Evolutionary conservation across 192 early-diverging fungal genomes (phyloP).

Genomic region (Dissophora ornata): DNA sequence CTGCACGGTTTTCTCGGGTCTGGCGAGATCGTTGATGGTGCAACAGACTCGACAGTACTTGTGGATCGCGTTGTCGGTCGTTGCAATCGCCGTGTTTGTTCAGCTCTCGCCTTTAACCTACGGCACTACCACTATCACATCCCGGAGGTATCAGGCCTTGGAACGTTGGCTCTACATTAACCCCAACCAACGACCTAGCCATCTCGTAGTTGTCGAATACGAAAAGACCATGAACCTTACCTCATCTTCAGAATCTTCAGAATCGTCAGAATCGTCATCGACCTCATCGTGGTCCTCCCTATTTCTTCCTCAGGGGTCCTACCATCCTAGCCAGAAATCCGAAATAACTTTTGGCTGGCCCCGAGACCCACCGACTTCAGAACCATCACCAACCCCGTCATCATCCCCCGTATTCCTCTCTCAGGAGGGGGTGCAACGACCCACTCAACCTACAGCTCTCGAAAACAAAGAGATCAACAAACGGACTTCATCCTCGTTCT

Average conservation of each 20-base stretch:
- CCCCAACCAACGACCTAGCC: neutral
- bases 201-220: neutral
- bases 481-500: neutral
- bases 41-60: neutral
- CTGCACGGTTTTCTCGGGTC: slow-evolving; percentile 11
- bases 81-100: neutral
- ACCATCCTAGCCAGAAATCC: too few species aligned
- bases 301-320: too few species aligned
- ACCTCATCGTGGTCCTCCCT: too few species aligned
- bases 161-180: neutral
- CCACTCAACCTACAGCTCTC: too few species aligned
- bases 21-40: neutral
- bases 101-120: slow-evolving; percentile 17
- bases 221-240: too few species aligned
- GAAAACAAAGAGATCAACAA: too few species aligned
- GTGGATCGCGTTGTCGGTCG: neutral
- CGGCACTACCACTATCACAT: slow-evolving; percentile 1
- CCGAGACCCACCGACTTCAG: neutral
- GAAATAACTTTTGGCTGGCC: too few species aligned
- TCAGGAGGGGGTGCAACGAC: too few species aligned
- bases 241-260: too few species aligned
- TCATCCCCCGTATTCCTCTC: neutral
- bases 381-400: neutral
- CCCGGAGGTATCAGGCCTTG: neutral
- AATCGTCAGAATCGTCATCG: too few species aligned